Evolutionary conservation across 257 asterid genomes (phyloP), one percentile per base, ranked within the genome.

Genomic region (Solanum microdontum): DNA sequence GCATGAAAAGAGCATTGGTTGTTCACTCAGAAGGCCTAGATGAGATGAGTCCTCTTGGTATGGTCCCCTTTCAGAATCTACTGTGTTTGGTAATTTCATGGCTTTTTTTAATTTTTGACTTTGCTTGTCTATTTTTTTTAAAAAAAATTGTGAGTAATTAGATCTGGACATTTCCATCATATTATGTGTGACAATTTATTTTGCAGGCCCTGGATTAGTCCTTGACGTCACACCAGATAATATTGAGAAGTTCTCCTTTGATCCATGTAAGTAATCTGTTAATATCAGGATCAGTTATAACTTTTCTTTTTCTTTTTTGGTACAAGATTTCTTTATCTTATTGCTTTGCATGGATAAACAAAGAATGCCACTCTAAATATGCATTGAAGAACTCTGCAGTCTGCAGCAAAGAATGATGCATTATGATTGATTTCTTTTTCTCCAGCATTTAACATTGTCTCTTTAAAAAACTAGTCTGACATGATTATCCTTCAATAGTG

Each of bases 41-140:
- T 66, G 98, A 95, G 92, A 92, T 96, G 93, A 96, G 99, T 88
- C 99, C 99, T 79, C 95, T 96, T 11, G 99, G 99, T 96, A 91
- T 80, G 88, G 60, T 86, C 86, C n/a, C 10, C 32, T 66, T 80
- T 2, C 85, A 51, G 34, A 17, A 82, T 45, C 24, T 82, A 23
- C 19, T 82, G 11, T 82, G 69, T 82, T 48, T 30, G 26, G 69
- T 28, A 82, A 45, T 75, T 76, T 39, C 19, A 82, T 82, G 26
- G 4, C 23, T 15, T 11, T 26, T 43, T 45, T 17, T 45, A 28
- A 0, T 6, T 43, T 34, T 40, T 48, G 5, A 14, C 43, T 51
- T 55, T 32, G 48, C 36, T n/a, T 33, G n/a, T 43, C 40, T 43
- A 43, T 45, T 66, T 28, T 68, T 30, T 30, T 32, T 15, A 0